Conservation (phyloP, 2,329 filamentous ascomycete species). For the Xenoacremonium recifei region DNA sequence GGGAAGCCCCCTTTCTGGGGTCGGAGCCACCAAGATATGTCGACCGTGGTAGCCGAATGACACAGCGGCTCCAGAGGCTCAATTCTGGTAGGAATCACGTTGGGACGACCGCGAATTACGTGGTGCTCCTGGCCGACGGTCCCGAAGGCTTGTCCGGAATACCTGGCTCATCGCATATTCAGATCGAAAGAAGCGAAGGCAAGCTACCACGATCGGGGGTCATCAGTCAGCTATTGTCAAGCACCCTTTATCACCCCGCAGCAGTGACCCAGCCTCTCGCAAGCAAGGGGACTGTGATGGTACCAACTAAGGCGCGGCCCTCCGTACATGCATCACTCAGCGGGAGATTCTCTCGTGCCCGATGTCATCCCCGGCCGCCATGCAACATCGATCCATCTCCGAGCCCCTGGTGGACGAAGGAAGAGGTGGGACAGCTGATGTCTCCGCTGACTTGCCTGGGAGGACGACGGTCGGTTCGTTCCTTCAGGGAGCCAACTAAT, state of each 20-base stretch:
- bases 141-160: too few species aligned
- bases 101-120: too few species aligned
- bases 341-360: too few species aligned
- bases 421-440: slow-evolving; percentile 17
- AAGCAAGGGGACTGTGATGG: too few species aligned
- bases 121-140: too few species aligned
- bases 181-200: too few species aligned
- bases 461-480: too few species aligned
- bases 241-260: background rate
- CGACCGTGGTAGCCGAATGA: slow-evolving; percentile 12
- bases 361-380: too few species aligned
- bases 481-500: slow-evolving; percentile 1
- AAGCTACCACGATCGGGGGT: too few species aligned
- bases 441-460: slow-evolving; percentile 14
- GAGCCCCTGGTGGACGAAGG: slow-evolving; percentile 6
- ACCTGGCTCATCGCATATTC: too few species aligned
- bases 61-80: slow-evolving; percentile 17
- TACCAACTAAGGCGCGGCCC: too few species aligned
- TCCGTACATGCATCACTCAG: too few species aligned
- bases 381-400: slow-evolving; percentile 8
- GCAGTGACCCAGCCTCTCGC: background rate
- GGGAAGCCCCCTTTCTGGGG: slow-evolving; percentile 26
- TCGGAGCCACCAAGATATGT: slow-evolving; percentile 14
- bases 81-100: slow-evolving; percentile 5
- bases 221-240: background rate